Base-by-base conservation (phyloP, 1,139 yeast genomes). In the Blastobotrys proliferans region DNA sequence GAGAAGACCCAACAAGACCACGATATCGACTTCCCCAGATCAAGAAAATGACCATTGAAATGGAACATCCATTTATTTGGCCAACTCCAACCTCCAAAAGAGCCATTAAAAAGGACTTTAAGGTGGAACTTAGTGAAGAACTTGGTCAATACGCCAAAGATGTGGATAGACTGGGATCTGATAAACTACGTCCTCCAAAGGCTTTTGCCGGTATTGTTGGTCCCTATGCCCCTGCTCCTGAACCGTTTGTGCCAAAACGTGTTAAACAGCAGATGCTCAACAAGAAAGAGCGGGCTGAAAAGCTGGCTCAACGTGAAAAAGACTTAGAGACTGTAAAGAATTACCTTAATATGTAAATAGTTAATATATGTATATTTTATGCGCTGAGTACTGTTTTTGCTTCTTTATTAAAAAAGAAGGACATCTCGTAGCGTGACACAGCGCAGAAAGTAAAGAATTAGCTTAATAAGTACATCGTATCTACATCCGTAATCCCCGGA, bases 41-140 rank as follows among this genome's bases (percentile, higher is more conserved):
- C 55, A 90, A 90, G 70, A 87, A 88, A 66, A 90, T 90, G 97
- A 88, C 96, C 14, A 82, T 88, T 43, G 96, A 87, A 57, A 83
- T 90, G 92, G 79, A 78, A 44, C 87, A 87, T 52, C 97, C 97
- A 16, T 90, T 90, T 60, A 74, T 88, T 40, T 90, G 97, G 97
- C 97, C 97, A 2, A 79, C 81, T 54, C 74, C 76, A 39, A 57
- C 62, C 29, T 64, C 67, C 22, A 69, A 71, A 52, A 56, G 56
- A 32, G 55, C 62, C 35, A 63, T 67, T 63, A 62, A 64, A 45
- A 60, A 61, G 29, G 56, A 64, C 40, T 56, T 51, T 17, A 39
- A 50, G 28, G 47, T 57, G 16, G 58, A 51, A 30, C 36, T 51
- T 26, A 53, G 48, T 31, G 51, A 52, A 21, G 63, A 64, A 41